Base-by-base conservation (phyloP, 352 stramenopile genomes). In the Globisporangium sylvaticum region DNA sequence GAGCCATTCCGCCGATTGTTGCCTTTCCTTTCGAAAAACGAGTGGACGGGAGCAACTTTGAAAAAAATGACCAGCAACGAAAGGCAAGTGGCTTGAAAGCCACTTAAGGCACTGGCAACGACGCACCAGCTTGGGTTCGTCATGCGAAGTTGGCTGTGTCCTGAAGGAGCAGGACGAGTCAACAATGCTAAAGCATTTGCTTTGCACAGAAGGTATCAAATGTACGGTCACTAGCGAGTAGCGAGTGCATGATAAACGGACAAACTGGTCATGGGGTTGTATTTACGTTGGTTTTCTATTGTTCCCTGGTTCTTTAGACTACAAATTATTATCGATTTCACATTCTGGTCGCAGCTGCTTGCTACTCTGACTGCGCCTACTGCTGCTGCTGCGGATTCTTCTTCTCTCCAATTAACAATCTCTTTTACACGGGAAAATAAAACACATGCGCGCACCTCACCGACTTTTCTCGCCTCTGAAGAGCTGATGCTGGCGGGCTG, bases 301-400 rank as follows among this genome's bases (percentile, higher is more conserved):
- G 58, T 65, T 64, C 58, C 64, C 64, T 63, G 29, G 29, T 64
- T 64, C 54, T 48, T 50, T 69, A 69, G 64, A 69, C 64, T 69
- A 69, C 64, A 69, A 59, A 44, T 55, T 34, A 32, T 59, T 59
- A 59, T 59, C 29, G 27, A 34, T 59, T 59, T 58, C 53, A 24
- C 53, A 32, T 29, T 57, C 52, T n/a, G 25, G 50, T 20, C 22
- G 18, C 50, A 27, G 50, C 22, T 29, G 50, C n/a, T 27, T 32
- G 24, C 50, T 32, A 25, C 25, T 56, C 50, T 57, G 22, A 48
- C 50, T 57, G 50, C 50, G 34, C 34, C 34, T 42, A 42, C 27
- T 57, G 25, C 50, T 32, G 50, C n/a, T 29, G 22, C 50, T 27
- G 50, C 15, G 50, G 50, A 32, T 57, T 57, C 24, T 57, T 37